phyloP scores from a whole-genome alignment of 1,139 yeast genomes.

The Debaryomyces subglobosus region DNA sequence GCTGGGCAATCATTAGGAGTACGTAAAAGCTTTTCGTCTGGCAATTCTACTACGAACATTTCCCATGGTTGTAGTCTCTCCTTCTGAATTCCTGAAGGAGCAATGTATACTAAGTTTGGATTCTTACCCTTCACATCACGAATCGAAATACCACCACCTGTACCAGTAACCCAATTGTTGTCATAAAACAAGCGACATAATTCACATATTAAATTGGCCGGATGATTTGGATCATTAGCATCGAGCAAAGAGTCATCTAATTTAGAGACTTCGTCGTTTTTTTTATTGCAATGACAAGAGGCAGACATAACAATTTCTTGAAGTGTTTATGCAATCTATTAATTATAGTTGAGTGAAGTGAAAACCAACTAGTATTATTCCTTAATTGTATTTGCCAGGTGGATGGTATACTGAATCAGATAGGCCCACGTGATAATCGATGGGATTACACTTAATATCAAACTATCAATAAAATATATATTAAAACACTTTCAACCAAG shows the following conservation, averaged over 20 bases:
- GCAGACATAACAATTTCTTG: background rate
- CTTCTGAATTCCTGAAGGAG: slow-evolving; percentile 96
- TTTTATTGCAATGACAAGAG: slow-evolving; percentile 7
- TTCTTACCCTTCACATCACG: slow-evolving; percentile 53
- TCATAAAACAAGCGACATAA: slow-evolving; percentile 76
- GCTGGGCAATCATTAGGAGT: slow-evolving; percentile 54
- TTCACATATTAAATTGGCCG: slow-evolving; percentile 84
- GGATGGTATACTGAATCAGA: background rate
- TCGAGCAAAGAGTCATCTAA: slow-evolving; percentile 8
- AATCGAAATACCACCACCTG: slow-evolving; percentile 94
- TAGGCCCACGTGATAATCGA: background rate
- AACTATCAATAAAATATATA: slow-evolving; percentile 6
- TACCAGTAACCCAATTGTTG: slow-evolving; percentile 92
- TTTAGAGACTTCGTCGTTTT: background rate
- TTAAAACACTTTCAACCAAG: slow-evolving; percentile 9
- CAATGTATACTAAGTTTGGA: slow-evolving; percentile 64
- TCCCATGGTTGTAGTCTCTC: slow-evolving; percentile 83
- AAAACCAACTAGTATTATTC: background rate
- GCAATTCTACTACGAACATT: slow-evolving; percentile 73
- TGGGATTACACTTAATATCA: background rate
- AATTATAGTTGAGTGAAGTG: background rate
- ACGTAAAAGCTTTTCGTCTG: slow-evolving; percentile 57
- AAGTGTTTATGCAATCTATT: background rate
- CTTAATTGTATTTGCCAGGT: background rate
- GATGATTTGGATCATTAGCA: slow-evolving; percentile 61